A percentile compares a stretch with the other conserved stretches of the same genome.
phyloP scores from a whole-genome alignment of 208 protist species.

The Tritrichomonas musculus region DNA sequence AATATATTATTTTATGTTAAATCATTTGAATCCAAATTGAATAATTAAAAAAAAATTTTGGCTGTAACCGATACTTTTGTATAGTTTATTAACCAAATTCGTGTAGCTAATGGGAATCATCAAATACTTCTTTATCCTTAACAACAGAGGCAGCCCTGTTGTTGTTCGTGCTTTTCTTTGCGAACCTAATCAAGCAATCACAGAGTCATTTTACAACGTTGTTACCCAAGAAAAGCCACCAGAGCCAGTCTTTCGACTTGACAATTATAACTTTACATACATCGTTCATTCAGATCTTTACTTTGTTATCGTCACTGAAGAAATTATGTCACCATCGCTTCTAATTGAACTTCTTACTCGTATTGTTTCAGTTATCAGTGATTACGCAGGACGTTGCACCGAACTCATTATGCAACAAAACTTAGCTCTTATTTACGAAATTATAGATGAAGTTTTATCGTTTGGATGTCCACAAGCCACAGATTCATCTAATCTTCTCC shows the following conservation, averaged over 20 bases:
- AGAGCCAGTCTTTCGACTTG: neutral
- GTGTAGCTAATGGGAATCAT: constrained; percentile 34
- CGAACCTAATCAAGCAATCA: neutral
- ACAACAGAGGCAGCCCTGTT: neutral
- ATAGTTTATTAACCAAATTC: neutral
- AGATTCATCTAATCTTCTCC: constrained; percentile 22
- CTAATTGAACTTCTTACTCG: neutral
- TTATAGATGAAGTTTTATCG: constrained; percentile 29
- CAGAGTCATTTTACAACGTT: neutral
- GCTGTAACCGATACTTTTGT: too few relatives aligned
- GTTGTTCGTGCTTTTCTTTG: neutral
- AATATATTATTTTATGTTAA: too few relatives aligned
- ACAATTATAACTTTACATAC: neutral
- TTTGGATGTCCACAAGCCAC: constrained; percentile 28
- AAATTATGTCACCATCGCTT: neutral
- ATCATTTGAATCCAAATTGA: too few relatives aligned
- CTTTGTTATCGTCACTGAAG: neutral
- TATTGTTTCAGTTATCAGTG: neutral
- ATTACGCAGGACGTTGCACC: neutral
- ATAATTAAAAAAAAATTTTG: too few relatives aligned
- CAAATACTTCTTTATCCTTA: constrained; percentile 22
- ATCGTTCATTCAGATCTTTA: neutral
- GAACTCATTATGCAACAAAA: constrained; percentile 21
- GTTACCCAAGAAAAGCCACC: neutral
- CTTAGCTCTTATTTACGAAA: neutral